phyloP scores from a whole-genome alignment of 1,284 basidiomycete species.

The Ceratobasidium sp. region DNA sequence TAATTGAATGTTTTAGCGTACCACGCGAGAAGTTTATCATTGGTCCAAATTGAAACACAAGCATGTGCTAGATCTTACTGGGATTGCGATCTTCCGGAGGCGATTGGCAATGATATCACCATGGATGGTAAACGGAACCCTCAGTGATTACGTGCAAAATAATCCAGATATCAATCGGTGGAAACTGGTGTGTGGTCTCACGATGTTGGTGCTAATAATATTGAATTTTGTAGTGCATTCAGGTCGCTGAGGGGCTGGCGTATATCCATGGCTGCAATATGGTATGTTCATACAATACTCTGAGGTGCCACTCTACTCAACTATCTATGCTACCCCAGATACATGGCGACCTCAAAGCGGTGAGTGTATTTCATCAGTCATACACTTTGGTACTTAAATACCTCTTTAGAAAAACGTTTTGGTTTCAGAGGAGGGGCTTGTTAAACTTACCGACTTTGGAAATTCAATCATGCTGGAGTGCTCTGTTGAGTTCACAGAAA shows the following conservation, averaged over 20 bases:
- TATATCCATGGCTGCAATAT: conserved; percentile 7
- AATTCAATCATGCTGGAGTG: not conserved
- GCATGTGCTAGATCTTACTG: conserved; percentile 19
- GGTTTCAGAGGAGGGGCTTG: not conserved
- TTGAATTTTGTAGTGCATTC: not conserved
- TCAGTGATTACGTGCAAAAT: not conserved
- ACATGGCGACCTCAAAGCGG: not conserved
- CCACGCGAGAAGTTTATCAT: conserved; percentile 28
- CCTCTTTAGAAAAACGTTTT: conserved; percentile 23
- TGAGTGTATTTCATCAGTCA: not conserved
- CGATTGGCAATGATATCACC: conserved; percentile 25
- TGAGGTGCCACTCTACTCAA: too few species aligned
- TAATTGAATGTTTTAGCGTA: not conserved
- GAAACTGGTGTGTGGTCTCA: not conserved
- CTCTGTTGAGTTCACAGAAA: conserved; percentile 2
- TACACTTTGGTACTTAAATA: not conserved
- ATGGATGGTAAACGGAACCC: conserved; percentile 20
- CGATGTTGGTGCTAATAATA: not conserved
- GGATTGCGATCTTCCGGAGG: conserved; percentile 15
- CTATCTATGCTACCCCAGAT: not conserved
- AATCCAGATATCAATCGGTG: not conserved
- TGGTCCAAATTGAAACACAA: conserved; percentile 38
- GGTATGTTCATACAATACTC: too few species aligned
- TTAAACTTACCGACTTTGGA: conserved; percentile 18
- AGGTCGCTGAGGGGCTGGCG: not conserved